Evolutionary conservation across 2,329 filamentous ascomycete species (phyloP), one percentile per base, ranked within the genome.

Genomic region (Truncatella angustata): DNA sequence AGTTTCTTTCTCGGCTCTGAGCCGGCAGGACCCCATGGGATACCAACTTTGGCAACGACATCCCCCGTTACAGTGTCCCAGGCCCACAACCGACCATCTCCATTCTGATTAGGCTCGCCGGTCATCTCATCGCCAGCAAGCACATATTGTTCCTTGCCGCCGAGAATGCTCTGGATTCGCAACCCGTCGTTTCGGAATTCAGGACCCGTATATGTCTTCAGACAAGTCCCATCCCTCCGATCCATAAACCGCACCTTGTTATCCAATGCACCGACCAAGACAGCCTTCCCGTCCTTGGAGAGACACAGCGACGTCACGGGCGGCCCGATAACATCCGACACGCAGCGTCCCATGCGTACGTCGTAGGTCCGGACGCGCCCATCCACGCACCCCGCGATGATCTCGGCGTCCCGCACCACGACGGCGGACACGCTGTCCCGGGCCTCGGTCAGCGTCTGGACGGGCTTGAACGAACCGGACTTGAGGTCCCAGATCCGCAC

Each of bases 41-140:
- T 73, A 32, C 66, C 70, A 5, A 96, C 70, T 58, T 75, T 82
- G 28, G 87, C 82, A 53, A 83, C 75, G 47, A 88, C 66, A 50
- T 85, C 81, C 1, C 90, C 92, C 5, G 80, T 87, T 50, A 96
- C 67, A 18, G 96, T 73, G 71, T 97, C 91, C 93, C 93, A 97
- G 1, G 84, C 90, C 74, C 86, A 86, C 6, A 91, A 70, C 62
- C 77, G 77, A 2, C 88, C 88, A 55, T 87, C 76, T 3, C 71
- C 72, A 51, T 63, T 35, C 61, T 65, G 18, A 54, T 66, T 62
- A 49, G 63, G 56, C 1, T 56, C 24, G 2, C 56, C 57, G 5
- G 62, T 71, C 63, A 81, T 77, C 70, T 97, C 92, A 62, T 91
- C 91, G 6, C 93, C 93, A 47, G 84, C 88, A 3, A 97, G 63